These are phyloP conservation scores for Clavispora vitiphila DNA, from an alignment of 805 yeast species.

Conservation along the genomic window DNA sequence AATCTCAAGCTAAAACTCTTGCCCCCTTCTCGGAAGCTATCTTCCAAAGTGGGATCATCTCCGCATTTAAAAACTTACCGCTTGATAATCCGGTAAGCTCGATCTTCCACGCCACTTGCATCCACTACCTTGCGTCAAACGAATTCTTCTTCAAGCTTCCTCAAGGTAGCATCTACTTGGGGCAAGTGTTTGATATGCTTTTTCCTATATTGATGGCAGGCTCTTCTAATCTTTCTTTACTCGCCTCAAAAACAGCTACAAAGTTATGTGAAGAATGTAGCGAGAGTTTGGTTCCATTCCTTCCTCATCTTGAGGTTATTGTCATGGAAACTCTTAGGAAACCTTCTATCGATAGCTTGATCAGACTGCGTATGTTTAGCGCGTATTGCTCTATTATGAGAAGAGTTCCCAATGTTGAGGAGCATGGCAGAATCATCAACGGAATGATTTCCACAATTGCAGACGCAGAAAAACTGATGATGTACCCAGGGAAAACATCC, in stretches of 20 bases:
- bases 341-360: slow-evolving; percentile 35
- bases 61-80: slow-evolving; percentile 11
- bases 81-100: slow-evolving; percentile 4
- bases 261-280: slow-evolving; percentile 55
- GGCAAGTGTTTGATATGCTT: slow-evolving; percentile 50
- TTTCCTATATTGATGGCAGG: slow-evolving; percentile 37
- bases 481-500: slow-evolving; percentile 9
- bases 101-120: slow-evolving; percentile 18
- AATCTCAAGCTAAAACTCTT: slow-evolving; percentile 21
- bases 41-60: slow-evolving; percentile 20
- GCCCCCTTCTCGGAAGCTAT: slow-evolving; percentile 22
- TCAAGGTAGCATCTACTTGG: slow-evolving; percentile 41
- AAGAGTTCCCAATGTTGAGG: slow-evolving; percentile 42
- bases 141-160: slow-evolving; percentile 52
- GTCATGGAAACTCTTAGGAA: slow-evolving; percentile 44
- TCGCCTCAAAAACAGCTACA: slow-evolving; percentile 49
- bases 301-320: slow-evolving; percentile 46
- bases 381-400: slow-evolving; percentile 62
- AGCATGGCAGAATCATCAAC: slow-evolving; percentile 19
- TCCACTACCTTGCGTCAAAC: slow-evolving; percentile 45
- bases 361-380: slow-evolving; percentile 56
- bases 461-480: slow-evolving; percentile 7
- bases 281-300: slow-evolving; percentile 30
- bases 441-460: slow-evolving; percentile 19
- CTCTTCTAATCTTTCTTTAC: slow-evolving; percentile 38